Conservation (phyloP, 1,139 yeast genomes). For the Lizanozyma gosingica region DNA sequence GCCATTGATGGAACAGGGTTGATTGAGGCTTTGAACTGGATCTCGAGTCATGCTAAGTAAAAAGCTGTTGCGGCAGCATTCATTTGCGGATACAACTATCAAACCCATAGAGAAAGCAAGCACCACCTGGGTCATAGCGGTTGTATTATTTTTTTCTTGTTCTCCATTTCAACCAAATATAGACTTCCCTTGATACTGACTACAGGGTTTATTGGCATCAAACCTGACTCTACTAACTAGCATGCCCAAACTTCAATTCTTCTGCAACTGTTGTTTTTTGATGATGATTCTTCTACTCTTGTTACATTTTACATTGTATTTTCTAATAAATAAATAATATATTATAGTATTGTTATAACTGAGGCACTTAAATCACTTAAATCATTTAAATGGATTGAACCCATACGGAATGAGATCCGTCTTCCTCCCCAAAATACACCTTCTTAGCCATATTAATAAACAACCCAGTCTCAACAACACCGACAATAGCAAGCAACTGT, state of each 20-base stretch:
- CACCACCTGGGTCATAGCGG: no score
- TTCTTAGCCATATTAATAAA: constrained; percentile 64
- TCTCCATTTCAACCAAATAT: not conserved
- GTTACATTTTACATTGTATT: constrained; percentile 2
- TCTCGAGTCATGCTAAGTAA: constrained; percentile 49
- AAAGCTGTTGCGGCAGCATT: not conserved
- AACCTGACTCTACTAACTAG: no score
- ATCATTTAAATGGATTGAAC: no score
- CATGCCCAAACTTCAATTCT: no score
- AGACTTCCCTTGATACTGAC: no score
- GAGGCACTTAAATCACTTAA: constrained; percentile 10
- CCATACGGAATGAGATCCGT: constrained; percentile 47
- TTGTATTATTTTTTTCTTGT: constrained; percentile 1
- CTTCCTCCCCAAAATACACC: constrained; percentile 82
- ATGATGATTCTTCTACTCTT: not conserved
- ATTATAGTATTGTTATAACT: constrained; percentile 9
- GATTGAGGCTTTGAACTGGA: constrained; percentile 69
- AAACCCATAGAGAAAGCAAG: no score
- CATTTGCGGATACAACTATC: no score
- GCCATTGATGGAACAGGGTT: constrained; percentile 72
- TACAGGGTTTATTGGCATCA: no score
- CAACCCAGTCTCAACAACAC: constrained; percentile 95
- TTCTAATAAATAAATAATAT: constrained; percentile 1
- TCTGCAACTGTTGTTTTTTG: not conserved
- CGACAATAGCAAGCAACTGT: constrained; percentile 67